A percentile compares a stretch with the other conserved stretches of the same genome.
Conservation (phyloP, 2,329 filamentous ascomycete genomes). For the Phialophora macrospora region DNA sequence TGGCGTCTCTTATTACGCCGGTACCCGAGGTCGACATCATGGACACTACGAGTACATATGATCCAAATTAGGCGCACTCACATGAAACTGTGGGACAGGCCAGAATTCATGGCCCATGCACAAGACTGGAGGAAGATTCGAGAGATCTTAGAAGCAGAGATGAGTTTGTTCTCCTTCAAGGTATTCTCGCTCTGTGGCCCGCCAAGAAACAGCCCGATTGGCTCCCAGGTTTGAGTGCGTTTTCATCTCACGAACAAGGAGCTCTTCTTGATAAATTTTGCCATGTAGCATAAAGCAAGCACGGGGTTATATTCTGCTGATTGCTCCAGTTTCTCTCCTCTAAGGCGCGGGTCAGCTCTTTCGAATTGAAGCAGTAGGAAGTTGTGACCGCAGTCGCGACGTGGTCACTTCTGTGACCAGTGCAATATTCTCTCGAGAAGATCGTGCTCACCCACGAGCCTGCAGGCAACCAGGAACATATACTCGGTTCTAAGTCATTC, state of each 20-base stretch:
- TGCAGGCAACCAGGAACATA: background rate
- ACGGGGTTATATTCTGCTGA: background rate
- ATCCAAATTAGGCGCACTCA: background rate
- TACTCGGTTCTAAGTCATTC: background rate
- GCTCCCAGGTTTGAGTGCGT: background rate
- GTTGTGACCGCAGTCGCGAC: background rate
- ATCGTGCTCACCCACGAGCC: background rate
- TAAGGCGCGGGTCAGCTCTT: background rate
- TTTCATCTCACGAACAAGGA: background rate
- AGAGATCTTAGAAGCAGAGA: background rate
- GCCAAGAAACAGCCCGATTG: constrained; percentile 5
- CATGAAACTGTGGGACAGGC: background rate
- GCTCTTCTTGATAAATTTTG: background rate
- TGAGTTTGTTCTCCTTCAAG: background rate
- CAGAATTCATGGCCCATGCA: background rate
- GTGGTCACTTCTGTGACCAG: background rate
- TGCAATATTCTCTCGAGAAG: background rate
- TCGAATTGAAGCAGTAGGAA: background rate
- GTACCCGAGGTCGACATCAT: background rate
- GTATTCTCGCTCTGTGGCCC: background rate
- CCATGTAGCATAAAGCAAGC: background rate
- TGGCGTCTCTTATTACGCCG: background rate
- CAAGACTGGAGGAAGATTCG: background rate
- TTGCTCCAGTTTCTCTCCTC: background rate
- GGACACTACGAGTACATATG: background rate